These are phyloP conservation scores for Liquidambar formosana DNA, from an alignment of 164 flowering plant species.

Conservation along the genomic window DNA sequence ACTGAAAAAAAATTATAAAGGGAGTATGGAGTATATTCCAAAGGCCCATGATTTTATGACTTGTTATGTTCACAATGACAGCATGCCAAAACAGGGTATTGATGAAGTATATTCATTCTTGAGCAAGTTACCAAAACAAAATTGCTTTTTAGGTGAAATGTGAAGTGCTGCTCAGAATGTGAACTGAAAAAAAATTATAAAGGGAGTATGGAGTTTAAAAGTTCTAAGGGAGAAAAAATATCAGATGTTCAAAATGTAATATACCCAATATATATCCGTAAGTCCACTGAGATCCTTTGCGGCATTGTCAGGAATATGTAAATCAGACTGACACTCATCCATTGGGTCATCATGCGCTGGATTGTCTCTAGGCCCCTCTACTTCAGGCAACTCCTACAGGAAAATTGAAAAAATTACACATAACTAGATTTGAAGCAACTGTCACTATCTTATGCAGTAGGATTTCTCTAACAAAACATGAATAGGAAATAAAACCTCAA, in stretches of 20 bases:
- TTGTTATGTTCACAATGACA: background rate
- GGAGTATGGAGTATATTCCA: too few relatives aligned
- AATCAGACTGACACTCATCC: conserved; percentile 32
- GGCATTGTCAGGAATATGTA: conserved; percentile 30
- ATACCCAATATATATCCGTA: conserved; percentile 91
- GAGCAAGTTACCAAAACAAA: background rate
- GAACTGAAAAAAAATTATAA: background rate
- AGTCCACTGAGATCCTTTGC: conserved; percentile 48
- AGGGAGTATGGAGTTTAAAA: background rate
- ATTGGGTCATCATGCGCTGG: conserved; percentile 23
- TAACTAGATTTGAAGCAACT: conserved; percentile 5
- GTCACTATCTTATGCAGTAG: background rate
- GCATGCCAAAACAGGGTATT: background rate
- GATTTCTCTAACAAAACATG: background rate
- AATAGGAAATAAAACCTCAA: conserved; percentile 47
- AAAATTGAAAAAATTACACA: conserved; percentile 4
- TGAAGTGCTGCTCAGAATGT: background rate
- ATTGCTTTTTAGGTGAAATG: too few relatives aligned
- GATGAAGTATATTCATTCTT: background rate
- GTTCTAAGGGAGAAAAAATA: background rate
- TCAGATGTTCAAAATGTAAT: background rate
- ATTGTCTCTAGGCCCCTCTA: conserved; percentile 21
- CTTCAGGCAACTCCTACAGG: conserved; percentile 50
- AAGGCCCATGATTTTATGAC: background rate
- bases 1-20: too few relatives aligned